Percentiles rank a stretch among this genome's conserved stretches.
phyloP scores from a whole-genome alignment of 768 basidiomycete species.

The Lentinula lateritia region DNA sequence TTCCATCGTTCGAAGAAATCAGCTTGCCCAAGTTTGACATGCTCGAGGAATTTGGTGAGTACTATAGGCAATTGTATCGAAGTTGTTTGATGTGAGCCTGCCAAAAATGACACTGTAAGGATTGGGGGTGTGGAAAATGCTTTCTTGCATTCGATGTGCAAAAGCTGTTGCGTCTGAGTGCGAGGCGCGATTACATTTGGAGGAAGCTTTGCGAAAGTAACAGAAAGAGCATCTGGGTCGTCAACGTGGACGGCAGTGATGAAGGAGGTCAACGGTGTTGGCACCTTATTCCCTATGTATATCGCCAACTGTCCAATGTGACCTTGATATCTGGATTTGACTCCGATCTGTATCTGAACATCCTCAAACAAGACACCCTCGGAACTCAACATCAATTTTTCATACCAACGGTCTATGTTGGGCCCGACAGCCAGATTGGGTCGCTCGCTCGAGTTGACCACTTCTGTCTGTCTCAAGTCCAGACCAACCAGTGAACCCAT shows the following conservation, averaged over 20 bases:
- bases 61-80: slow-evolving; percentile 82
- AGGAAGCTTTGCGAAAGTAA: slow-evolving; percentile 88
- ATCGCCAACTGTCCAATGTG: slow-evolving; percentile 91
- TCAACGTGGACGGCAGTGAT: slow-evolving; percentile 74
- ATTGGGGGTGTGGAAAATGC: slow-evolving; percentile 74
- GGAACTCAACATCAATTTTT: slow-evolving; percentile 67
- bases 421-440: slow-evolving; percentile 61
- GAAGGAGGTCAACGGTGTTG: slow-evolving; percentile 85
- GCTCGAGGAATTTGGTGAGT: slow-evolving; percentile 89
- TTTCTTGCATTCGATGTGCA: slow-evolving; percentile 94
- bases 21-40: slow-evolving; percentile 72
- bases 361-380: slow-evolving; percentile 97
- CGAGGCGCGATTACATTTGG: slow-evolving; percentile 74
- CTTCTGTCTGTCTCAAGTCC: slow-evolving; percentile 35
- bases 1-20: slow-evolving; percentile 99
- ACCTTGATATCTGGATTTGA: slow-evolving; percentile 96
- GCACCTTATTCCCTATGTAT: slow-evolving; percentile 94
- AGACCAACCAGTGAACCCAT: slow-evolving; percentile 80
- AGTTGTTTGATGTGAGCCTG: slow-evolving; percentile 85
- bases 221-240: slow-evolving; percentile 71
- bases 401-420: slow-evolving; percentile 87
- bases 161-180: slow-evolving; percentile 86
- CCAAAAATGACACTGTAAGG: slow-evolving; percentile 84
- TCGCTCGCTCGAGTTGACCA: slow-evolving; percentile 26
- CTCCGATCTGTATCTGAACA: slow-evolving; percentile 88